Conservation (phyloP, 495 filamentous ascomycete genomes). For the Aspergillus campestris region DNA sequence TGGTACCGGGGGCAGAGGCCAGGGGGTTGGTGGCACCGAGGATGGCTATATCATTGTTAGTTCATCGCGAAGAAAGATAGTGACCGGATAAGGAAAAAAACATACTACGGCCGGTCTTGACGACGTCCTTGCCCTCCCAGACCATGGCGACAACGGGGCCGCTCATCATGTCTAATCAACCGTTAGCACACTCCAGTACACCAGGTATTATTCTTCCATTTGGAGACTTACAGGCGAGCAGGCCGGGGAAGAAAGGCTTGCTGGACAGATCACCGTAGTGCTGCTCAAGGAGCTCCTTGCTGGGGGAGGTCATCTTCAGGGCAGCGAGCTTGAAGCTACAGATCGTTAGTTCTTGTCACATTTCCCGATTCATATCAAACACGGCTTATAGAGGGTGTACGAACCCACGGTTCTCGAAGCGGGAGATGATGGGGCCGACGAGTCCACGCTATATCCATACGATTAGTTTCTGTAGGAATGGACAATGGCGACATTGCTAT, state of each 20-base stretch:
- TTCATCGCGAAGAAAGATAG: neutral
- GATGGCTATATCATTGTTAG: conserved; percentile 45
- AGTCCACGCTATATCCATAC: conserved; percentile 69
- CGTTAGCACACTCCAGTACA: conserved; percentile 2
- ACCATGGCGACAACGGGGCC: conserved; percentile 98
- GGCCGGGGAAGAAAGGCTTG: conserved; percentile 95
- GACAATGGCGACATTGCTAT: too few relatives aligned
- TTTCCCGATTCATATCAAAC: neutral
- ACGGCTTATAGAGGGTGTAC: conserved; percentile 15
- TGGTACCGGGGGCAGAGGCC: conserved; percentile 88
- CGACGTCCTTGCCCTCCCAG: conserved; percentile 94
- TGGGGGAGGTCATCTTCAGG: conserved; percentile 85
- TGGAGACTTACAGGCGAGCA: conserved; percentile 69
- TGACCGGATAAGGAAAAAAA: conserved; percentile 1
- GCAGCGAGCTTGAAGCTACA: conserved; percentile 89
- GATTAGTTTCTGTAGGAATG: conserved; percentile 17
- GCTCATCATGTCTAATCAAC: conserved; percentile 76
- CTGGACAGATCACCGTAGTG: conserved; percentile 88
- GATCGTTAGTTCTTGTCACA: conserved; percentile 10
- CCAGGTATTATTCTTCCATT: neutral
- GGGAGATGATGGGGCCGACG: conserved; percentile 88
- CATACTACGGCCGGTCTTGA: conserved; percentile 93
- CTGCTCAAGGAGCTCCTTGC: conserved; percentile 90
- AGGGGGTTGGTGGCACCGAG: conserved; percentile 98
- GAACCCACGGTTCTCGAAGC: conserved; percentile 91